These are phyloP conservation scores for Testicularia cyperi DNA, from an alignment of 1,284 basidiomycete genomes.

Conservation along the genomic window DNA sequence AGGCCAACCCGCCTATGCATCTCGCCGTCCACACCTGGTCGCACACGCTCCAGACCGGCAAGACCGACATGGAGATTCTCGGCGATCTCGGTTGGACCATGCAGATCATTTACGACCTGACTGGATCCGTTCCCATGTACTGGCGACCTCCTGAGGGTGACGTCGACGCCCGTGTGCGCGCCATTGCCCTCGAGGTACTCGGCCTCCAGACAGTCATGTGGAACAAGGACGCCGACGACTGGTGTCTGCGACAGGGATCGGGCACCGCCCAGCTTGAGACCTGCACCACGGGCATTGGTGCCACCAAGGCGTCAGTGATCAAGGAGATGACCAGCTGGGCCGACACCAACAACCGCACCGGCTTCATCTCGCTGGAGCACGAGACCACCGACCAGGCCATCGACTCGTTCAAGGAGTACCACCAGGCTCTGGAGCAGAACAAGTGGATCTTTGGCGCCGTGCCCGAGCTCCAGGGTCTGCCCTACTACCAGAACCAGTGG, in stretches of 20 bases:
- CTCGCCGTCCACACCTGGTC: conserved; percentile 66
- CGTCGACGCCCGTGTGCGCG: conserved; percentile 53
- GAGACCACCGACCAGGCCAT: conserved; percentile 51
- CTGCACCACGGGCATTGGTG: conserved; percentile 33
- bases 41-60: conserved; percentile 69
- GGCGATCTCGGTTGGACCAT: conserved; percentile 82
- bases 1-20: conserved; percentile 65
- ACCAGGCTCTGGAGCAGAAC: conserved; percentile 22
- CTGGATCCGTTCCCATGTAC: conserved; percentile 63
- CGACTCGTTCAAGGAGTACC: conserved; percentile 42
- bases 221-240: conserved; percentile 53
- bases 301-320: conserved; percentile 26
- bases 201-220: conserved; percentile 53
- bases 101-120: conserved; percentile 77
- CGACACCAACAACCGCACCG: conserved; percentile 21
- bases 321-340: conserved; percentile 36
- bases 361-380: conserved; percentile 52
- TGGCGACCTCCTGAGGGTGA: conserved; percentile 54
- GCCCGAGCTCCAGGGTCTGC: conserved; percentile 40
- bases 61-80: conserved; percentile 70
- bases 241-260: conserved; percentile 48
- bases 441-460: conserved; percentile 38
- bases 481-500: conserved; percentile 53
- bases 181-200: conserved; percentile 50
- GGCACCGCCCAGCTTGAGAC: conserved; percentile 43